Base-by-base conservation (phyloP, 208 protist species). In the Crithidia expoeki region DNA sequence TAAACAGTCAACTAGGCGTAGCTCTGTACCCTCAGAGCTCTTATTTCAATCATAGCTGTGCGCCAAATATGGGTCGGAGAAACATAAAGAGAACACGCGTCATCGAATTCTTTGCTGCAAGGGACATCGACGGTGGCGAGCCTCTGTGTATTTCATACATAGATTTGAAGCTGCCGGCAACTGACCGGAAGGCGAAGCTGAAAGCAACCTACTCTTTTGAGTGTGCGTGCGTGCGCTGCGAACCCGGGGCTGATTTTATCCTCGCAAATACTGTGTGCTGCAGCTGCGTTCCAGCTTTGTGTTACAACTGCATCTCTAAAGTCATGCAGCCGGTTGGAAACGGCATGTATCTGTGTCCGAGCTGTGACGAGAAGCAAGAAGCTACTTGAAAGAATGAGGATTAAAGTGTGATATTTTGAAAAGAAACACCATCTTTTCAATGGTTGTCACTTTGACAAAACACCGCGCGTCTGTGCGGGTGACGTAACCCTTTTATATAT, bases 41-140 rank as follows among this genome's bases (percentile, higher is more conserved):
- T 1, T 85, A 75, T 62, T 88, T 85, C 38, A 76, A 83, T 63
- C 76, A 85, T 57, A 83, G 66, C 46, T 85, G 83, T 32, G 58
- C 76, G 12, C 73, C 72, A 12, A 85, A 83, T 30, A 56, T 80
- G 30, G 76, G 72, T 1, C 66, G 76, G 25, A 30, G 74, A 40
- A 76, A 83, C 50, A n/a, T 62, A 0, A 47, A 64, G 23, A 32
- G 55, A 6, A 69, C 63, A 10, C 28, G 68, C 12, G n/a, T 69
- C 0, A 67, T 79, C 30, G 51, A 68, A 21, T 75, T 85, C 49
- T 84, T 86, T 46, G 55, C 76, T 6, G 67, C 68, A 0, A 23
- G 76, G 16, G 55, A 71, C 30, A 50, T 79, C 3, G 53, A 46
- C 2, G 33, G 38, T 36, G 76, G 73, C 9, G 76, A 85, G 64